phyloP scores from a whole-genome alignment of 2,329 filamentous ascomycete genomes.

The Colletotrichum zoysiae region DNA sequence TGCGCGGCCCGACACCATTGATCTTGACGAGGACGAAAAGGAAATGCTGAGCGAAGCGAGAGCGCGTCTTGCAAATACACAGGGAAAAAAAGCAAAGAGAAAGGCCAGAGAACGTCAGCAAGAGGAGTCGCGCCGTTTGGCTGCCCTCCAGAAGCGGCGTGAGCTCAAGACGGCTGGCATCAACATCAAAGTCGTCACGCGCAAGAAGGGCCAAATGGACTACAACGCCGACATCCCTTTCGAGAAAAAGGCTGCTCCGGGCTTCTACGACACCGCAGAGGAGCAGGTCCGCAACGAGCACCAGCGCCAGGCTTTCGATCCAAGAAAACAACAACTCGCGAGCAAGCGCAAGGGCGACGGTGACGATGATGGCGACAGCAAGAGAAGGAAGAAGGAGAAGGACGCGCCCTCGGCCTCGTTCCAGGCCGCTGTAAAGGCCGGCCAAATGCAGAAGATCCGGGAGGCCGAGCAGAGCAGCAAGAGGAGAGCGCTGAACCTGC shows the following conservation, averaged over 20 bases:
- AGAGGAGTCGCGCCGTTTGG: constrained; percentile 91
- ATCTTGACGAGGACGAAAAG: constrained; percentile 98
- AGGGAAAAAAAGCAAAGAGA: constrained; percentile 98
- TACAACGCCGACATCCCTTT: constrained; percentile 99
- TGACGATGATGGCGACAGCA: constrained; percentile 84
- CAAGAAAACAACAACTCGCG: constrained; percentile 88
- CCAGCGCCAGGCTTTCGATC: constrained; percentile 88
- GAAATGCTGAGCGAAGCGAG: constrained; percentile 99
- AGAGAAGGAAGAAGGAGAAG: constrained; percentile 89
- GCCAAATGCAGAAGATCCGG: constrained; percentile 92
- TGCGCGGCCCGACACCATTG: constrained; percentile 94
- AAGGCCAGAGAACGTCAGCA: constrained; percentile 96
- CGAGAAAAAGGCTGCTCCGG: constrained; percentile 87
- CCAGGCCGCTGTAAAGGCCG: constrained; percentile 91
- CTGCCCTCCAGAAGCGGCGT: constrained; percentile 91
- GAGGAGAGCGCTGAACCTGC: constrained; percentile 83
- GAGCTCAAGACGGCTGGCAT: constrained; percentile 98
- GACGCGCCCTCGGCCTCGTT: constrained; percentile 81
- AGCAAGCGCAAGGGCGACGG: constrained; percentile 95
- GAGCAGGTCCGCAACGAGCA: constrained; percentile 85
- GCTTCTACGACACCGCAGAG: constrained; percentile 93
- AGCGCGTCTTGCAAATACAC: constrained; percentile 95
- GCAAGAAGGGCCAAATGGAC: constrained; percentile 98
- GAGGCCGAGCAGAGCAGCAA: constrained; percentile 98
- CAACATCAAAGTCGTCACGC: constrained; percentile 93